phyloP scores from a whole-genome alignment of 805 yeast genomes.

The Maudiozyma serrabonitensis region DNA sequence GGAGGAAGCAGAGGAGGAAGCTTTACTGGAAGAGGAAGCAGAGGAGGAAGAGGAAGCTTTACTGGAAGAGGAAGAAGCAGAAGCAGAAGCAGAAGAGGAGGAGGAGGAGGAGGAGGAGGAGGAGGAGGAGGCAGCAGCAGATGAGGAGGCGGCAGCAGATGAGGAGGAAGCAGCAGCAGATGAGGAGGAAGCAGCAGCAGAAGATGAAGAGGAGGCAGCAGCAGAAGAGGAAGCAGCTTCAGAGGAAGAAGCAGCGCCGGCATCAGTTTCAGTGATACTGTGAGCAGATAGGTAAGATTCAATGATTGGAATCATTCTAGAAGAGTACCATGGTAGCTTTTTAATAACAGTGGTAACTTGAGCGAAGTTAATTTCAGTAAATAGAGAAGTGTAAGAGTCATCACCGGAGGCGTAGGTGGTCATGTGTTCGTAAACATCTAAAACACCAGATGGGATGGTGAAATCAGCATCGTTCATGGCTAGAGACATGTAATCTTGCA shows the following conservation, averaged over 20 bases:
- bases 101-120: constrained; percentile 6
- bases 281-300: constrained; percentile 11
- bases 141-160: constrained; percentile 3
- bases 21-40: constrained; percentile 4
- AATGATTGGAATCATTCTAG: constrained; percentile 19
- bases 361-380: constrained; percentile 21
- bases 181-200: constrained; percentile 8
- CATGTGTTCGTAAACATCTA: constrained; percentile 17
- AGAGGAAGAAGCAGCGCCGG: constrained; percentile 6
- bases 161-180: constrained; percentile 5
- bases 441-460: constrained; percentile 17
- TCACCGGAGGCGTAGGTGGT: constrained; percentile 26
- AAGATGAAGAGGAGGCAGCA: constrained; percentile 4
- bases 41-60: constrained; percentile 3
- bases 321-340: constrained; percentile 30
- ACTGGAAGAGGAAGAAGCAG: constrained; percentile 7
- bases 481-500: constrained; percentile 14
- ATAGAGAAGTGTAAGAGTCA: constrained; percentile 29
- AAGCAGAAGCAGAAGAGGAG: constrained; percentile 6
- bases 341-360: constrained; percentile 26
- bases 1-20: constrained; percentile 4
- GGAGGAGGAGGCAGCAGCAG: constrained; percentile 5
- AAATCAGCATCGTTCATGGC: constrained; percentile 13
- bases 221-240: constrained; percentile 4
- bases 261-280: constrained; percentile 8